Conservation (phyloP, 495 filamentous ascomycete species). For the Pseudomonodictys pantanalensis region DNA sequence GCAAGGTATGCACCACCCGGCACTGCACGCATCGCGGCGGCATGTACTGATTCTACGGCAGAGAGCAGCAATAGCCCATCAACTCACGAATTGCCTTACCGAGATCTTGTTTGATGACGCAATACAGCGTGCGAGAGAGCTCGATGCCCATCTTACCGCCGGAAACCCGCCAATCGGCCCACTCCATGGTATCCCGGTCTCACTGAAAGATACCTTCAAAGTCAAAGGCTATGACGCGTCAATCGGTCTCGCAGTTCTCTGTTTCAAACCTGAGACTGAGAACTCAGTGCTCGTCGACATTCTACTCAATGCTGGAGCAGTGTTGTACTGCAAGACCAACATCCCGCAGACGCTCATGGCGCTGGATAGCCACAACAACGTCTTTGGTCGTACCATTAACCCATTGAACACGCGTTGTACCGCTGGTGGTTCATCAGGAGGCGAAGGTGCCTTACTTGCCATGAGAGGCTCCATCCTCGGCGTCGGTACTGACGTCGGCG, state of each 20-base stretch:
- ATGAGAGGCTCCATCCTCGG: constrained; percentile 42
- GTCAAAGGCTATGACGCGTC: constrained; percentile 40
- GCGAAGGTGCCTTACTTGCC: constrained; percentile 47
- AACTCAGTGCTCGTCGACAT: constrained; percentile 39
- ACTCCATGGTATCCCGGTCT: constrained; percentile 44
- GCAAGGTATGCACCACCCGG: constrained; percentile 47
- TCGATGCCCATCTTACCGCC: constrained; percentile 38
- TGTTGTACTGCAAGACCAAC: constrained; percentile 49
- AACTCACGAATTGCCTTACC: constrained; percentile 45
- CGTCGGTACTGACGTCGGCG: constrained; percentile 66
- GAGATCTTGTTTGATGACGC: constrained; percentile 44
- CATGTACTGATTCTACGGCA: constrained; percentile 3
- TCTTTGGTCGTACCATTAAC: constrained; percentile 45
- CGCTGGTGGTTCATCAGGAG: constrained; percentile 62
- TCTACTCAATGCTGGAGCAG: constrained; percentile 41
- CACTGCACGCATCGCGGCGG: background rate
- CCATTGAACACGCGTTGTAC: constrained; percentile 42
- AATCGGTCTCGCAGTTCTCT: constrained; percentile 38
- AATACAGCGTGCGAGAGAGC: constrained; percentile 36
- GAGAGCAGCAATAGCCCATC: constrained; percentile 45
- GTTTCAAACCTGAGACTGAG: constrained; percentile 34
- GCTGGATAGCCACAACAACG: constrained; percentile 44
- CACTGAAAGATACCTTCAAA: constrained; percentile 44
- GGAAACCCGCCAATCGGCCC: constrained; percentile 39
- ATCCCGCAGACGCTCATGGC: constrained; percentile 46